phyloP scores from a whole-genome alignment of 2,329 filamentous ascomycete species.

The Penicillium digitatum region DNA sequence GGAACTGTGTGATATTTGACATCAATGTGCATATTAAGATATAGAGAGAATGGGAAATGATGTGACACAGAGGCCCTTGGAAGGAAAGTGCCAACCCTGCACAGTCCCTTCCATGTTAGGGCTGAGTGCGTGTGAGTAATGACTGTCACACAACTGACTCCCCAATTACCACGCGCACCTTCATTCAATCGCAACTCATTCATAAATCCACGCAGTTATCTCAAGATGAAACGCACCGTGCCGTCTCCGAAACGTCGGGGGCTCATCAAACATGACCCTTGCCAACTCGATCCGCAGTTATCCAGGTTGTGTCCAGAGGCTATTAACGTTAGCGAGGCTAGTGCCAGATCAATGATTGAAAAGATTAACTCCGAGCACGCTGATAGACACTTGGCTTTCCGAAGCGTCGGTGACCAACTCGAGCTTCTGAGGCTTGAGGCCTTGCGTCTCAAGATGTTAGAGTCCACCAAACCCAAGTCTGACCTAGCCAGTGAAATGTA shows the following conservation, averaged over 20 bases:
- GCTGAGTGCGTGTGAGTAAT: background rate
- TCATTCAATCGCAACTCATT: fast-evolving
- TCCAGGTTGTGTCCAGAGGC: background rate
- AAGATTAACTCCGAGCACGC: background rate
- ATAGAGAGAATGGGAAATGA: no score
- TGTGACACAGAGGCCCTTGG: background rate
- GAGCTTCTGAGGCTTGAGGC: background rate
- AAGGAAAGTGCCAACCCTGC: background rate
- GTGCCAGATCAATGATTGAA: background rate
- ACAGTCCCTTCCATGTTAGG: background rate
- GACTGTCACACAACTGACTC: no score
- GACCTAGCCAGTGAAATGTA: background rate
- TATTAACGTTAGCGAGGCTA: background rate
- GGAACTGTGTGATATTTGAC: no score
- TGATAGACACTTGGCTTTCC: background rate
- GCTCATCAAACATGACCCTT: no score
- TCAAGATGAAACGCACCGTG: background rate
- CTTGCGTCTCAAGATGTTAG: background rate
- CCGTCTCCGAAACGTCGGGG: background rate
- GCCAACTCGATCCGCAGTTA: background rate
- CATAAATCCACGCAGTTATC: background rate
- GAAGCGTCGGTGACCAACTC: background rate
- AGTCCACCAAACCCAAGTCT: background rate
- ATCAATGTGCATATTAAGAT: no score
- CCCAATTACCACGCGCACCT: background rate